Percentiles rank a stretch among this genome's conserved stretches.
phyloP scores from a whole-genome alignment of 768 basidiomycete species.

The Tephrocybe sp. region DNA sequence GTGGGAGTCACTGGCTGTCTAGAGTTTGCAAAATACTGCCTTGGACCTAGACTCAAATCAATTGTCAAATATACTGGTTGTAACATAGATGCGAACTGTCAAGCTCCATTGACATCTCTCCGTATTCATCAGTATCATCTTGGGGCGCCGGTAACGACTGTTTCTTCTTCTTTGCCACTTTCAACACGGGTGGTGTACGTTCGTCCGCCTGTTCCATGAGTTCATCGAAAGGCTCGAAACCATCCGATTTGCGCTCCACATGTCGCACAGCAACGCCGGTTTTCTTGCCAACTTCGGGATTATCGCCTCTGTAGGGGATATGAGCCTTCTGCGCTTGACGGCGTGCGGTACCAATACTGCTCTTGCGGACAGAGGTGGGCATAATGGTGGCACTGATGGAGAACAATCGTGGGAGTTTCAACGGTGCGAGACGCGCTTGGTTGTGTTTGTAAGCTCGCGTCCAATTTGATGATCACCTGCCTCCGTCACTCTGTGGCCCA shows the following conservation, averaged over 20 bases:
- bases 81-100: conserved; percentile 44
- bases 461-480: conserved; percentile 14
- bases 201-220: conserved; percentile 65
- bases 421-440: conserved; percentile 16
- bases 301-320: conserved; percentile 54
- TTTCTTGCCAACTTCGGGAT: conserved; percentile 75
- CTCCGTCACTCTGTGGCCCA: conserved; percentile 7
- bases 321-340: no score
- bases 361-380: no score
- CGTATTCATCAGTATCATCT: conserved; percentile 29
- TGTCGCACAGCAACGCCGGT: conserved; percentile 68
- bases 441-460: conserved; percentile 14
- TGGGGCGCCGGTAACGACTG: conserved; percentile 28
- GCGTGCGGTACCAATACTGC: no score
- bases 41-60: conserved; percentile 32
- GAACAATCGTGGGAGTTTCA: conserved; percentile 21
- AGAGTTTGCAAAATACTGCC: conserved; percentile 38
- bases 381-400: no score
- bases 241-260: conserved; percentile 74
- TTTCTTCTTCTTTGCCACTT: conserved; percentile 44
- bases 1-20: conserved; percentile 40
- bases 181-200: conserved; percentile 54
- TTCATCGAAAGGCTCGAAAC: conserved; percentile 80
- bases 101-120: conserved; percentile 78
- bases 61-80: conserved; percentile 3